Evolutionary conservation across 208 protist species (phyloP), one percentile per base, ranked within the genome.

Genomic region (Leishmania tropica): DNA sequence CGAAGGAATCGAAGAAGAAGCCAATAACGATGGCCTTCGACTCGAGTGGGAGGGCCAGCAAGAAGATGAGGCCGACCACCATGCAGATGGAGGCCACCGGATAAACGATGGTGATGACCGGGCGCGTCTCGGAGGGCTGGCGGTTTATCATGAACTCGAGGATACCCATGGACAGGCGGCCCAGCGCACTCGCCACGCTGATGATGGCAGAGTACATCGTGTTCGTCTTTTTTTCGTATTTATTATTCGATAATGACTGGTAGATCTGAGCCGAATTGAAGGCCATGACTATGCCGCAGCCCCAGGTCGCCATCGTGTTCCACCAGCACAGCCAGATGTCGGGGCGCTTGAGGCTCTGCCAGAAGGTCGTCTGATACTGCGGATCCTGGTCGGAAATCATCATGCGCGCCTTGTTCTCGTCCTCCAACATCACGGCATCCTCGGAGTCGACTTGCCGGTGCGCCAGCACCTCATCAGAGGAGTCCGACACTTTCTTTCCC

Each of bases 221-320:
- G 67, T 91, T 83, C 31, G 82, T 85, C 42, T 79, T 81, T 3
- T 17, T 80, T 28, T 89, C 79, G 60, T 87, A 89, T 48, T 62
- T 71, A 28, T 89, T 79, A 51, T 89, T 73, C 56, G 78, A 87
- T 24, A 90, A 80, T 19, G 87, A 84, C 19, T 78, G 85, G 78
- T 93, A 96, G n/a, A 94, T 90, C 80, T 93, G 89, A 0, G 90
- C 87, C 2, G 87, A 88, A 75, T 96, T 96, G 83, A 93, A 89
- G 51, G 85, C 75, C 70, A 94, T 88, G 42, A 96, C 90, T 11
- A 88, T 87, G 31, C 86, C 90, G 45, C 89, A 91, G 51, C 92
- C 92, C 89, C 88, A 92, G 76, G 89, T 90, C 73, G 90, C 85
- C 72, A 95, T 85, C 54, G 82, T 89, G 53, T 90, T 87, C 75